Evolutionary conservation across 2,329 filamentous ascomycete genomes (phyloP), one percentile per base, ranked within the genome.

Genomic region (Cladosporium cucumerinum): DNA sequence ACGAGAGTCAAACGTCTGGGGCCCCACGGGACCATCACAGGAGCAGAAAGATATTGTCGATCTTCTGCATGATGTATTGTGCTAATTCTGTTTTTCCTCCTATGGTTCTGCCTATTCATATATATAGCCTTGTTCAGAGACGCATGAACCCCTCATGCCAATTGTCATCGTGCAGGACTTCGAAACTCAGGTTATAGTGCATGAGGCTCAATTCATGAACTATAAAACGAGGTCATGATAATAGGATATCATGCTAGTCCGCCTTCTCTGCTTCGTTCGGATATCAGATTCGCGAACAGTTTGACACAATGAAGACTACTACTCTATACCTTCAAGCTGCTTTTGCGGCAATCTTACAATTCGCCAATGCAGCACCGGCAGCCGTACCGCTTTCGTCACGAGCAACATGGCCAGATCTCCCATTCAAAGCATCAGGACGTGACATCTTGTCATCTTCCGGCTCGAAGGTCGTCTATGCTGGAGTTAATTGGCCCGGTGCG

Each of bases 401-500:
- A 25, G 60, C 60, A 43, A 28, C 54, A 34, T 73, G 71, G 70
- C 72, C 72, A 5, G 57, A 69, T 34, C 62, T 67, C 28, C 72
- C 72, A 5, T 72, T 73, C 57, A 69, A 64, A 36, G 71, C 69
- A 32, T 68, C 65, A 3, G 71, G 71, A 10, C 61, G 71, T 48
- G 72, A 73, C 34, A 71, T 80, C 23, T 36, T 78, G 26, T 74
- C 78, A 58, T 71, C 66, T n/a, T 73, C 73, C 59, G 74, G 75
- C 39, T 66, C 76, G 36, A 68, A 74, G 1, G 76, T 80, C 66
- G 69, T 75, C 26, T 78, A 84, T 63, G 85, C 82, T 4, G 86
- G 86, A 0, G 81, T 81, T 14, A 89, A 89, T 69, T 89, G 86
- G 86, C 85, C 86, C 0, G 86, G 85, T 0, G 82, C 84, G 18